phyloP scores from a whole-genome alignment of 169 alveolate genomes.

The Eimeria tenella region DNA sequence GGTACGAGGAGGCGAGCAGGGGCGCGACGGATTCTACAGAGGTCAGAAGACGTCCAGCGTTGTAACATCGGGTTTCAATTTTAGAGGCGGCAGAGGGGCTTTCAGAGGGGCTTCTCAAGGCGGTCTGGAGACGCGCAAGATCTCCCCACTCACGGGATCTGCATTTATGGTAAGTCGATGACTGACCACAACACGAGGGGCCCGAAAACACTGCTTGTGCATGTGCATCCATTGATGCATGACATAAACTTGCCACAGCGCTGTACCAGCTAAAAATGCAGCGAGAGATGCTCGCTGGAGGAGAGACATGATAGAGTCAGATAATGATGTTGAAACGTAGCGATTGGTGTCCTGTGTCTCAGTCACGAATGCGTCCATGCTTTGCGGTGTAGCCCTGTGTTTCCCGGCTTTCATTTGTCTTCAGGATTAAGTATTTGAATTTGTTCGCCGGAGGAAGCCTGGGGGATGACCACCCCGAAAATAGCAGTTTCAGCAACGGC shows the following conservation, averaged over 20 bases:
- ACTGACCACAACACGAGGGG: too few relatives aligned
- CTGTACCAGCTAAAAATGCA: too few relatives aligned
- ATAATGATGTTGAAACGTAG: too few relatives aligned
- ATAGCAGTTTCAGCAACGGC: constrained; percentile 31
- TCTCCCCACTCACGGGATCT: constrained; percentile 63
- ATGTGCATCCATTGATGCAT: too few relatives aligned
- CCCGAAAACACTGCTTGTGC: too few relatives aligned
- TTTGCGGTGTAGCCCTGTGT: too few relatives aligned
- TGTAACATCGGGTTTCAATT: constrained; percentile 60
- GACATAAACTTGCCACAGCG: too few relatives aligned
- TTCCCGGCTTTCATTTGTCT: neutral
- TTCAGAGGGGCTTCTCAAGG: constrained; percentile 21
- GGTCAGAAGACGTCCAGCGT: constrained; percentile 37
- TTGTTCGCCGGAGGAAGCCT: constrained; percentile 3
- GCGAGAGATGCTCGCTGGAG: too few relatives aligned
- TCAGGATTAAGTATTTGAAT: constrained; percentile 1
- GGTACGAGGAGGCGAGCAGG: constrained; percentile 56
- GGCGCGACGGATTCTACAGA: constrained; percentile 53
- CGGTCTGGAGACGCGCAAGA: constrained; percentile 61
- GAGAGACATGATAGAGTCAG: too few relatives aligned
- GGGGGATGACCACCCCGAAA: constrained; percentile 18
- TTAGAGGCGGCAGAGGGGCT: constrained; percentile 53
- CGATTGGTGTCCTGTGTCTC: too few relatives aligned
- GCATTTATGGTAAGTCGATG: constrained; percentile 53
- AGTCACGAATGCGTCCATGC: too few relatives aligned